phyloP scores from a whole-genome alignment of 2,329 filamentous ascomycete genomes.

The Alternaria metachromatica region DNA sequence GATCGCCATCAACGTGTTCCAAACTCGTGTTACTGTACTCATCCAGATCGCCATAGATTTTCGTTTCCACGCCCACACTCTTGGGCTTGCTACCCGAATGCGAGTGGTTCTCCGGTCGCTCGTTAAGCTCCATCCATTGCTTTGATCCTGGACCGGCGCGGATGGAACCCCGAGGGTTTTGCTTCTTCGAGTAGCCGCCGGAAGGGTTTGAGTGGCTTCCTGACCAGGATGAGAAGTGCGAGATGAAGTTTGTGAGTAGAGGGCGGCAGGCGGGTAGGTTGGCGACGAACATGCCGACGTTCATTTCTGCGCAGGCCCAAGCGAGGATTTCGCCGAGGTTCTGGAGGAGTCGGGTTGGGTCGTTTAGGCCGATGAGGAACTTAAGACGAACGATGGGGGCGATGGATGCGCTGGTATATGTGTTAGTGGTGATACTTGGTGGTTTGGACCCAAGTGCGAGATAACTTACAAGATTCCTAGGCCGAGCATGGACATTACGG shows the following conservation, averaged over 20 bases:
- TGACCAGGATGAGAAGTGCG: slow-evolving; percentile 6
- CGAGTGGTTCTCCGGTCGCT: neutral
- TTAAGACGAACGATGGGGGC: slow-evolving; percentile 12
- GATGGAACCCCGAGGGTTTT: neutral
- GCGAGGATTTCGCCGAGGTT: slow-evolving; percentile 10
- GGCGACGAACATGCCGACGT: slow-evolving; percentile 14
- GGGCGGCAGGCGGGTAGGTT: slow-evolving; percentile 12
- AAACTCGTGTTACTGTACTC: neutral
- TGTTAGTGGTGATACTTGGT: no score
- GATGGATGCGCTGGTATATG: slow-evolving; percentile 5
- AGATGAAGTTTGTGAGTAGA: slow-evolving; percentile 5
- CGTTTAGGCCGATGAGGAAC: slow-evolving; percentile 9
- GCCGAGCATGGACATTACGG: slow-evolving; percentile 9
- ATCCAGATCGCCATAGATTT: slow-evolving; percentile 8
- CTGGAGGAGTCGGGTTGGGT: neutral
- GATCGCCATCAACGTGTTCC: neutral
- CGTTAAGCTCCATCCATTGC: slow-evolving; percentile 8
- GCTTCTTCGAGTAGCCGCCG: neutral
- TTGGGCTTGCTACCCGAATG: neutral
- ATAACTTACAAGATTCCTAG: slow-evolving; percentile 12
- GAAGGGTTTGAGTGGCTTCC: neutral
- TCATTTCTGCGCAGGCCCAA: slow-evolving; percentile 13
- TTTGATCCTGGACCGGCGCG: neutral
- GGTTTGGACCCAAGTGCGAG: no score
- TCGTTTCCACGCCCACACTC: neutral